Base-by-base conservation (phyloP, 2,329 filamentous ascomycete species). In the Colletotrichum sp. region DNA sequence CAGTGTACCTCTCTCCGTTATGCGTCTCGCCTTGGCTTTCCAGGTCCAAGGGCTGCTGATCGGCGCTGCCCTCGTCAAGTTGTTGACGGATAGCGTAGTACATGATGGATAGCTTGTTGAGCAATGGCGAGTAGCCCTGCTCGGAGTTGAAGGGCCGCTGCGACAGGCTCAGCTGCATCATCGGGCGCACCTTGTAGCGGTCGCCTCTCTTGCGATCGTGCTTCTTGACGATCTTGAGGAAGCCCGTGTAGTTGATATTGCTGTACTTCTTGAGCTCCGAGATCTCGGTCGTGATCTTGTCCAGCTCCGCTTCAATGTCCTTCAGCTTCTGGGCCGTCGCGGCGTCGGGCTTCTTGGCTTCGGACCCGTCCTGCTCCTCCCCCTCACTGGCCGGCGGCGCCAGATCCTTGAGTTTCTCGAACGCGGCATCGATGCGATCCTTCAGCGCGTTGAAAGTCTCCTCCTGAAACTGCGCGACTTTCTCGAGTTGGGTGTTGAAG, bases 221-320 rank as follows among this genome's bases (percentile, higher is more conserved):
- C 88, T 99, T 99, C 92, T 99, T 99, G 72, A 96, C 96, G 64
- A 98, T 98, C 89, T 99, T 99, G 83, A 98, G 91, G 86, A 99
- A 98, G 64, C 96, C 97, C 8, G 97, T 98, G 86, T 98, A 99
- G 87, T 99, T 99, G 87, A 98, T 93, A 78, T 94, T 95, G 85
- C 95, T 97, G 87, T 97, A 99, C 85, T 95, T 97, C 86, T 98
- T 97, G 80, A 99, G 90, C 88, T 98, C 95, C 84, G 94, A 96
- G 82, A 98, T 93, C 85, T 98, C 95, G 83, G 95, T 95, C 39
- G 95, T 97, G 85, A 99, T 97, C 70, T 87, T 86, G 84, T 99
- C 96, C 72, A 99, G 91, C 87, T 98, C 95, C 64, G 88, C 85
- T 82, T 97, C 90, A 52, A 96, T 92, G 80, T 95, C 91, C 79